Evolutionary conservation across 1,139 yeast species (phyloP).

Genomic region (Pichia sp.): DNA sequence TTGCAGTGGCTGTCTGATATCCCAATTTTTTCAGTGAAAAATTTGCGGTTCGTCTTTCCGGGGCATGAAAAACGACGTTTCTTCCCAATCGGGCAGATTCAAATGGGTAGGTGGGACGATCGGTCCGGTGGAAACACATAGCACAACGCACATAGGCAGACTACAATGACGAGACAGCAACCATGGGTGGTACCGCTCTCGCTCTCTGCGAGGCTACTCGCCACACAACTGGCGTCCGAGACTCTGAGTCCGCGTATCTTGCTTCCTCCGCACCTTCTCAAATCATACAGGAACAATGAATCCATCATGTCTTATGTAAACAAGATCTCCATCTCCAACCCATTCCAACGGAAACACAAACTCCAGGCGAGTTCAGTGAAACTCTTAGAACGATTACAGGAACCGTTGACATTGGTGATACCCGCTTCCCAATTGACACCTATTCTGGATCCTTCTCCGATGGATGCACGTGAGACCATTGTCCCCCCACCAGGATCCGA

Average conservation of each 20-base stretch:
- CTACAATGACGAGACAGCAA: too few species aligned
- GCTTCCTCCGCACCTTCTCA: slow-evolving; percentile 11
- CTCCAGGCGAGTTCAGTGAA: slow-evolving; percentile 5
- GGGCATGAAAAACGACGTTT: too few species aligned
- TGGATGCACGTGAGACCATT: not conserved
- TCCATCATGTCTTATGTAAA: slow-evolving; percentile 22
- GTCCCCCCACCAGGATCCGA: slow-evolving; percentile 29
- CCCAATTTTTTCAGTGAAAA: too few species aligned
- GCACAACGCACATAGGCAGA: too few species aligned
- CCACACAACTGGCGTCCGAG: slow-evolving; percentile 9
- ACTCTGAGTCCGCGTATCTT: slow-evolving; percentile 5
- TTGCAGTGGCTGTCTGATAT: too few species aligned
- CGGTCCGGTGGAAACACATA: too few species aligned
- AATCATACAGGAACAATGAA: slow-evolving; percentile 14
- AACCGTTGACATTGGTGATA: slow-evolving; percentile 4
- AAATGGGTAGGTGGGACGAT: too few species aligned
- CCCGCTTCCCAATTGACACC: slow-evolving; percentile 10
- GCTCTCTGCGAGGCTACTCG: slow-evolving; percentile 8
- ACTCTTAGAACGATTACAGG: slow-evolving; percentile 1
- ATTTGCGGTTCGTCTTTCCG: too few species aligned
- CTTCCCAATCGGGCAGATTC: too few species aligned
- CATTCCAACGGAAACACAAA: slow-evolving; percentile 8
- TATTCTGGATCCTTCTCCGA: slow-evolving; percentile 3
- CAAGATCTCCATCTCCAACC: slow-evolving; percentile 17
- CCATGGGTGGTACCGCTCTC: slow-evolving; percentile 9